Percentiles rank a stretch among this genome's conserved stretches.
Conservation (phyloP, 352 stramenopile species). For the Peronospora destructor region DNA sequence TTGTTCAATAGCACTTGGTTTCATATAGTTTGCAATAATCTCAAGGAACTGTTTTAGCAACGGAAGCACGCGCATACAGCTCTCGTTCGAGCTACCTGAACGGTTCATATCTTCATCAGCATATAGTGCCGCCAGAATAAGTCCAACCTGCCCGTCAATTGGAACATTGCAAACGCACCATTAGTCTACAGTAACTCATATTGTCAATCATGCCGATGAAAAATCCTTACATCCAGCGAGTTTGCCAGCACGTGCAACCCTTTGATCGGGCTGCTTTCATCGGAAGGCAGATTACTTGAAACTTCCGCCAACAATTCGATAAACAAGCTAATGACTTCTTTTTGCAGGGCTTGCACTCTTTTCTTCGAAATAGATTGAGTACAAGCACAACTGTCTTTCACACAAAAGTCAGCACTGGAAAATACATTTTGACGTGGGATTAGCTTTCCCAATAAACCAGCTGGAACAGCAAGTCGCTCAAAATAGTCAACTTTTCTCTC, state of each 20-base stretch:
- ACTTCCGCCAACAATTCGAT: constrained; percentile 37
- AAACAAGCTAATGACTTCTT: constrained; percentile 29
- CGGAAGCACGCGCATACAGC: constrained; percentile 16
- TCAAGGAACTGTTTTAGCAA: constrained; percentile 44
- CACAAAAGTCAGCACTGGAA: constrained; percentile 5
- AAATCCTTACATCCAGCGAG: constrained; percentile 36
- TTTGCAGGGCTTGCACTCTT: constrained; percentile 17
- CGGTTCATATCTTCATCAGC: constrained; percentile 15
- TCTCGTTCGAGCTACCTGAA: constrained; percentile 7
- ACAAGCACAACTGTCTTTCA: background rate
- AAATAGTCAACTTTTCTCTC: constrained; percentile 26
- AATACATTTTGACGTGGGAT: constrained; percentile 20
- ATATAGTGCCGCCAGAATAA: constrained; percentile 37
- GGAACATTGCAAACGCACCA: constrained; percentile 1
- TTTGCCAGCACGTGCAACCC: constrained; percentile 31
- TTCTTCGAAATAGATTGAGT: constrained; percentile 35
- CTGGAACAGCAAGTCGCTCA: constrained; percentile 26
- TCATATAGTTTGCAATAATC: constrained; percentile 45
- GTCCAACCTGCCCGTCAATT: constrained; percentile 26
- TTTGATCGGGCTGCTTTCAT: constrained; percentile 22
- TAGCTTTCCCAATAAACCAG: constrained; percentile 16
- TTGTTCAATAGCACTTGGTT: constrained; percentile 33
- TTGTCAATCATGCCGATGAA: background rate
- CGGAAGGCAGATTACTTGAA: constrained; percentile 26
- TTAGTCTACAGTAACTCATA: constrained; percentile 10